Percentiles rank a stretch among this genome's conserved stretches.
These are phyloP conservation scores for Pulveroboletus sp. DNA, from an alignment of 768 basidiomycete genomes.

Conservation along the genomic window DNA sequence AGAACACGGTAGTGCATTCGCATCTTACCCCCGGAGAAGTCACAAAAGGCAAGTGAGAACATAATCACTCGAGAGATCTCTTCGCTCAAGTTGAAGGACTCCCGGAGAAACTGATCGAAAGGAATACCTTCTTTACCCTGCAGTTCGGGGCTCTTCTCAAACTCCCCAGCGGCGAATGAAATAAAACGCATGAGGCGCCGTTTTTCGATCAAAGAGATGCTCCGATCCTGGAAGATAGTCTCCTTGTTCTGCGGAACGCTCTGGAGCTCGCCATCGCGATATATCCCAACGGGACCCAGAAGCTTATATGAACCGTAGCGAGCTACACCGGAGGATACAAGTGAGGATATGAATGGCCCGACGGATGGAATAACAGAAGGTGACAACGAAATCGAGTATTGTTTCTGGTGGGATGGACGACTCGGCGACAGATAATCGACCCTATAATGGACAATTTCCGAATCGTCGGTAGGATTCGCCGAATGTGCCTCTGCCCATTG, in stretches of 20 bases:
- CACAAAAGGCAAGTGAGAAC: constrained; percentile 77
- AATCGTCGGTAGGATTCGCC: constrained; percentile 11
- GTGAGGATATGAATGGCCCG: constrained; percentile 74
- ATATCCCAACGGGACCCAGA: constrained; percentile 67
- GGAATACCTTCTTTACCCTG: constrained; percentile 52
- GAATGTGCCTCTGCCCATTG: constrained; percentile 56
- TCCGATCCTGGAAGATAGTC: constrained; percentile 85
- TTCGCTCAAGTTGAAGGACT: constrained; percentile 59
- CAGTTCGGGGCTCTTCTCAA: constrained; percentile 61
- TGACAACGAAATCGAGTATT: constrained; percentile 83
- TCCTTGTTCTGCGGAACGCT: constrained; percentile 89
- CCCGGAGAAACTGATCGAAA: constrained; percentile 63
- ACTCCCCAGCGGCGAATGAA: constrained; percentile 74
- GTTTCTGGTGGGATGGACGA: constrained; percentile 57
- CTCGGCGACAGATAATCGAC: constrained; percentile 41
- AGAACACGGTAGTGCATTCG: background rate
- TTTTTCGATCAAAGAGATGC: constrained; percentile 78
- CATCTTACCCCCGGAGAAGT: constrained; percentile 50
- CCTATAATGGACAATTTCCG: constrained; percentile 14
- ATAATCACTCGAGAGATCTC: constrained; percentile 60
- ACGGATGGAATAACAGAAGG: constrained; percentile 79
- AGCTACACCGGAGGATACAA: constrained; percentile 81
- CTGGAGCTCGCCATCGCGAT: constrained; percentile 46
- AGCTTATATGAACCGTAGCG: constrained; percentile 91
- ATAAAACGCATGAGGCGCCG: constrained; percentile 90